A percentile compares a stretch with the other conserved stretches of the same genome.
phyloP scores from a whole-genome alignment of 305 asterid species.

The Solanum aculeatissimum region DNA sequence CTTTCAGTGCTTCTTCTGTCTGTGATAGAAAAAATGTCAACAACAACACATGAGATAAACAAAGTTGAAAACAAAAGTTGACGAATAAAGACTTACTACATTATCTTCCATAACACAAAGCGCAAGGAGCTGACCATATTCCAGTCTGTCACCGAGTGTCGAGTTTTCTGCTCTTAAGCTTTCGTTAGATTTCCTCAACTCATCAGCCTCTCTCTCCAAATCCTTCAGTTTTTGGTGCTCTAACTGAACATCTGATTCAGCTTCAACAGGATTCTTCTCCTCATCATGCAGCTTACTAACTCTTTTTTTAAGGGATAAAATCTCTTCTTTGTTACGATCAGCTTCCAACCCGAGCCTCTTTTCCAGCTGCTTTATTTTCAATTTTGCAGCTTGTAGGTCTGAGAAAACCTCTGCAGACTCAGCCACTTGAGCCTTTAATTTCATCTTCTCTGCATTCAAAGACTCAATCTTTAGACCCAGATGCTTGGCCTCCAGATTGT shows the following conservation, averaged over 20 bases:
- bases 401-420: conserved; percentile 38
- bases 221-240: conserved; percentile 24
- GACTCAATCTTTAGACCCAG: conserved; percentile 55
- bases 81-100: conserved; percentile 30
- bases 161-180: conserved; percentile 43
- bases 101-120: conserved; percentile 38
- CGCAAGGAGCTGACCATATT: conserved; percentile 36
- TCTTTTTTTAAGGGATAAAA: conserved; percentile 55
- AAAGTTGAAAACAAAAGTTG: not conserved
- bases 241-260: conserved; percentile 19
- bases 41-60: not conserved
- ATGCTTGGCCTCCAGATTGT: conserved; percentile 58
- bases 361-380: conserved; percentile 46
- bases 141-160: conserved; percentile 41
- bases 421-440: conserved; percentile 51
- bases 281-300: conserved; percentile 54
- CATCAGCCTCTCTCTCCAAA: conserved; percentile 44
- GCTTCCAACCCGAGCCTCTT: conserved; percentile 56
- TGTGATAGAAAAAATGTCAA: conserved; percentile 9
- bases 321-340: conserved; percentile 55
- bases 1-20: conserved; percentile 43
- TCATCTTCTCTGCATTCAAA: conserved; percentile 49
- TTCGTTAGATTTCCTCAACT: conserved; percentile 40
- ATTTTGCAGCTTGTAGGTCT: conserved; percentile 65
- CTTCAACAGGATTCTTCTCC: conserved; percentile 18